These are phyloP conservation scores for Termitomyces sp. DNA, from an alignment of 768 basidiomycete genomes.

Conservation along the genomic window DNA sequence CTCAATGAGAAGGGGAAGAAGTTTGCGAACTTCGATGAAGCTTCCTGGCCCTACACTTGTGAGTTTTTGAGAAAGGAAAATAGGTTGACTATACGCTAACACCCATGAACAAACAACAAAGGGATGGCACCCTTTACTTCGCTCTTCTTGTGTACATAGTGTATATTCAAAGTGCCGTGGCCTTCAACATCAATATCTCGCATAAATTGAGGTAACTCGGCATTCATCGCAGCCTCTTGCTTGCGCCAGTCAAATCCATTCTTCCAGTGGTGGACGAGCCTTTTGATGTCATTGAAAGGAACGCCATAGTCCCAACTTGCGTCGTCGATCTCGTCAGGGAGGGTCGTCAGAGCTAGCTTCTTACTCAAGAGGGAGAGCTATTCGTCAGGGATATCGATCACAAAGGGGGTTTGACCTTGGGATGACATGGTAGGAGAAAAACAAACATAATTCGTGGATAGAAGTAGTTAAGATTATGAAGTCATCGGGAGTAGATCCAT, in stretches of 20 bases:
- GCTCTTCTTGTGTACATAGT: conserved; percentile 56
- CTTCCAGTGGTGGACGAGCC: conserved; percentile 42
- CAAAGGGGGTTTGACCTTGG: conserved; percentile 29
- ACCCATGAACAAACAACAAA: conserved; percentile 45
- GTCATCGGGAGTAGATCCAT: too few relatives aligned
- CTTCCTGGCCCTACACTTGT: conserved; percentile 49
- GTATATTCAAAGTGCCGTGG: conserved; percentile 38
- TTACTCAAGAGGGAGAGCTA: conserved; percentile 31
- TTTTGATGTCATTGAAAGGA: conserved; percentile 41
- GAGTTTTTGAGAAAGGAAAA: background rate
- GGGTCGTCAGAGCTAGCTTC: conserved; percentile 37
- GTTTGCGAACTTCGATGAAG: conserved; percentile 51
- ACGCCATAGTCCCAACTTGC: conserved; percentile 43
- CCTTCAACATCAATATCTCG: conserved; percentile 42
- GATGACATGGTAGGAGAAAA: conserved; percentile 2
- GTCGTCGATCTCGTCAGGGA: conserved; percentile 47
- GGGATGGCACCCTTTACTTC: conserved; percentile 35
- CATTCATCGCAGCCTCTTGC: conserved; percentile 46
- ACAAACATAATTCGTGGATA: too few relatives aligned
- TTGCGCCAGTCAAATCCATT: conserved; percentile 52
- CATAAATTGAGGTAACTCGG: conserved; percentile 50
- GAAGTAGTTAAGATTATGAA: too few relatives aligned
- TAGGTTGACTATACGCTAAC: conserved; percentile 18
- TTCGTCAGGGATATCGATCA: conserved; percentile 38
- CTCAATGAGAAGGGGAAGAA: conserved; percentile 46